Conservation (phyloP, 1,139 yeast species). For the Candida sanyaensis region DNA sequence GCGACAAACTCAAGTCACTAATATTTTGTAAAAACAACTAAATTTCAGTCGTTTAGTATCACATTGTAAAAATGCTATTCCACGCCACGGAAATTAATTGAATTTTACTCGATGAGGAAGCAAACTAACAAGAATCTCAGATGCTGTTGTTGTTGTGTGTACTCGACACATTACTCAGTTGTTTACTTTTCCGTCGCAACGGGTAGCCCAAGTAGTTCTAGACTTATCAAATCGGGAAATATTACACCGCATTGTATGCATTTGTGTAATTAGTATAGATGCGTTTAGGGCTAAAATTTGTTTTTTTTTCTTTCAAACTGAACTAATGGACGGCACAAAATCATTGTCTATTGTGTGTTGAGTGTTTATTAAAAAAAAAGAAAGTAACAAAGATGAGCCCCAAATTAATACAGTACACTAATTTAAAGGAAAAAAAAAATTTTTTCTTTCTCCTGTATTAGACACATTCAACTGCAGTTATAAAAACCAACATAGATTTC, state of each 20-base stretch:
- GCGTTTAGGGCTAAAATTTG: not conserved
- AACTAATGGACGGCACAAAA: too few relatives aligned
- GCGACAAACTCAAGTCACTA: too few relatives aligned
- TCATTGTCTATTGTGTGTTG: too few relatives aligned
- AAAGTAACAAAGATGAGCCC: too few relatives aligned
- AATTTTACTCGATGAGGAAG: too few relatives aligned
- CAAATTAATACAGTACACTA: not conserved
- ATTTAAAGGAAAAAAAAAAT: not conserved
- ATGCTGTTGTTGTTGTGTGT: not conserved
- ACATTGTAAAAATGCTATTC: too few relatives aligned
- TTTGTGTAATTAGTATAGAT: not conserved
- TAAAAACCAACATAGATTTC: not conserved
- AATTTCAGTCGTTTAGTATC: too few relatives aligned
- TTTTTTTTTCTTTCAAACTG: not conserved
- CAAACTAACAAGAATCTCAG: not conserved
- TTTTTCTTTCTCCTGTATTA: not conserved
- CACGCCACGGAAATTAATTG: too few relatives aligned
- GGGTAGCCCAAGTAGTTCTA: not conserved
- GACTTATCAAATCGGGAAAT: not conserved
- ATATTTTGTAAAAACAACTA: too few relatives aligned
- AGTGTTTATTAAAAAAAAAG: too few relatives aligned
- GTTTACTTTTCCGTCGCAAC: not conserved
- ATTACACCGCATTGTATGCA: not conserved
- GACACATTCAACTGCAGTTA: not conserved
- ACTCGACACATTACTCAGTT: not conserved